Percentiles rank a stretch among this genome's conserved stretches.
phyloP scores from a whole-genome alignment of 2,329 filamentous ascomycete species.

The Colletotrichum plurivorum region DNA sequence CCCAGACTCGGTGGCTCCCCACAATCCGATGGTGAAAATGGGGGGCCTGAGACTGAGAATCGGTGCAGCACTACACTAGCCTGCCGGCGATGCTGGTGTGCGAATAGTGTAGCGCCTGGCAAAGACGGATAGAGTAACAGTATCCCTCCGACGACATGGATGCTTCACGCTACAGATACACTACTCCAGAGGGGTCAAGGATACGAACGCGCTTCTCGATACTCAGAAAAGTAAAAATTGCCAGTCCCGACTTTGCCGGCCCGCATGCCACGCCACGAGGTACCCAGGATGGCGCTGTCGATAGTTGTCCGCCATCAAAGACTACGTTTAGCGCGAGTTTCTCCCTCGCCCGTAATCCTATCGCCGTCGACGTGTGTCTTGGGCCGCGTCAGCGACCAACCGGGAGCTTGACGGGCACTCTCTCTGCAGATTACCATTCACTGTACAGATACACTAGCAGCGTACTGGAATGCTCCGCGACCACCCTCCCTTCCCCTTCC shows the following conservation, averaged over 20 bases:
- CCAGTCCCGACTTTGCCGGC: constrained; percentile 34
- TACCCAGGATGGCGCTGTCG: constrained; percentile 37
- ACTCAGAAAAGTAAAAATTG: not conserved
- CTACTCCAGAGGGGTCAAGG: not conserved
- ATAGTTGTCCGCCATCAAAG: constrained; percentile 25
- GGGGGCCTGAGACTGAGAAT: not conserved
- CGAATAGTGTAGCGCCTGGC: not conserved
- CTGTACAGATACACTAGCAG: not conserved
- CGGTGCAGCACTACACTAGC: not conserved
- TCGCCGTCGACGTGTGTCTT: constrained; percentile 7
- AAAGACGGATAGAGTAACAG: no score
- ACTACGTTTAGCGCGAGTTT: constrained; percentile 20
- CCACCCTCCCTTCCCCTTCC: not conserved
- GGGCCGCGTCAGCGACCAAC: constrained; percentile 35
- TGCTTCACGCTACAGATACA: no score
- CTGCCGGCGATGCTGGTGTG: not conserved
- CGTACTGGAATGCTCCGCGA: not conserved
- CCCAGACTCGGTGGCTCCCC: constrained; percentile 21
- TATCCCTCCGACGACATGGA: no score
- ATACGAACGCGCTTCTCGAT: constrained; percentile 1
- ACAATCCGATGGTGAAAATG: constrained; percentile 18
- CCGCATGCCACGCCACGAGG: constrained; percentile 35
- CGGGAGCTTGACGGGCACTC: not conserved
- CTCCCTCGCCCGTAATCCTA: constrained; percentile 17
- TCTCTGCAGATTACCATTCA: not conserved